Evolutionary conservation across 805 yeast species (phyloP), one percentile per base, ranked within the genome.

Genomic region (Sugiyamaella smithiae): DNA sequence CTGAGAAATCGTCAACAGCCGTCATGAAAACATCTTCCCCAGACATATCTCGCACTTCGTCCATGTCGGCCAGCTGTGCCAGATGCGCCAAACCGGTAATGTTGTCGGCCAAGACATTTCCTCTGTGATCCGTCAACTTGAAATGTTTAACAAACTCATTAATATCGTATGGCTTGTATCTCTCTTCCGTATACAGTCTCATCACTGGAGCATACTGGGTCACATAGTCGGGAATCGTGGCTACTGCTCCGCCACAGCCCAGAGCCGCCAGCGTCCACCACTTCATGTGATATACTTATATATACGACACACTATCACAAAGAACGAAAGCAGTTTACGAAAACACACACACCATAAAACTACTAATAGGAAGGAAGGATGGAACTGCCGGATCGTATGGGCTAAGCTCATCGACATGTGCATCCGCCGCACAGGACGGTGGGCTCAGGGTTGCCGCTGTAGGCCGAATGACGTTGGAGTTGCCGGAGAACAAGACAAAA

Each of bases 101-200:
- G 16, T 40, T 45, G 5, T 46, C 25, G 8, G 56, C 38, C 4
- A 73, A 55, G 2, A 62, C 58, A 0, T 81, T 64, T 1, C 84
- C 85, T 57, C 79, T 74, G 6, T 57, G 62, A 56, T 74, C 76
- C 17, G 74, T 74, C 17, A 84, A 74, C 54, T 76, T 77, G 67
- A 88, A 85, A 61, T 87, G 78, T 5, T 69, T 67, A 5, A 87
- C 89, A 63, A 67, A 91, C 49, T 84, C 78, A 24, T 72, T 75
- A 33, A 89, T 75, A 60, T 88, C 95, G 58, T 88, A 88, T 0
- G 99, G 96, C 56, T 85, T 70, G 62, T 90, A 91, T 46, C 72
- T 67, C 59, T 91, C 99, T 62, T 91, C 99, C 1, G 95, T 82
- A 68, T 91, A 90, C 8, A 91, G 71, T 61, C 88, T 87, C 2